These are phyloP conservation scores for Calonectria multiphialidica DNA, from an alignment of 2,329 filamentous ascomycete species.

Conservation along the genomic window DNA sequence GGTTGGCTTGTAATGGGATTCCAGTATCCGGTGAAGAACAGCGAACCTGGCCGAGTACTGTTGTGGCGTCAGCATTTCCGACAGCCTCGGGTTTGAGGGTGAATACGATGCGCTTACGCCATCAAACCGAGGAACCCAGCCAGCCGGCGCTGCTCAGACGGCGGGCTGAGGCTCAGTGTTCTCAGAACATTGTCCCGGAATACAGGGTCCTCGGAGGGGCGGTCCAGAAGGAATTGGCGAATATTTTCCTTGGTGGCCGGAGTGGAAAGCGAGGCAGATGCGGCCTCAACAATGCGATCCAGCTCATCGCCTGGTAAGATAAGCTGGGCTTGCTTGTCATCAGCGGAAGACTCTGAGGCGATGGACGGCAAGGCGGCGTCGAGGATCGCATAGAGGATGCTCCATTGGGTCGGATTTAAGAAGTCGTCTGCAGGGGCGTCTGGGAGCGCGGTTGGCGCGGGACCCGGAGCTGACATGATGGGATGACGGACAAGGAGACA, in stretches of 20 bases:
- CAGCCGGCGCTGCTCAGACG: slow-evolving; percentile 50
- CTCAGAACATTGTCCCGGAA: slow-evolving; percentile 65
- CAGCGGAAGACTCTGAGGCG: slow-evolving; percentile 53
- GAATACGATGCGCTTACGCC: slow-evolving; percentile 54
- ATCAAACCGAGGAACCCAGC: slow-evolving; percentile 54
- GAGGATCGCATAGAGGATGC: slow-evolving; percentile 64
- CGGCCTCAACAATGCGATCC: slow-evolving; percentile 55
- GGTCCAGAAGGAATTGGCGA: slow-evolving; percentile 64
- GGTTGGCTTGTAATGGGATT: slow-evolving; percentile 73
- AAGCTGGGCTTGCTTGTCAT: slow-evolving; percentile 56
- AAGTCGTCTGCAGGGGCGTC: slow-evolving; percentile 48
- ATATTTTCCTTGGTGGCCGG: slow-evolving; percentile 58
- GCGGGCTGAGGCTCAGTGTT: slow-evolving; percentile 52
- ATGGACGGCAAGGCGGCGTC: slow-evolving; percentile 73
- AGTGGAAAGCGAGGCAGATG: slow-evolving; percentile 50
- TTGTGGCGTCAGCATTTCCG: slow-evolving; percentile 2
- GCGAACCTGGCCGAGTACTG: slow-evolving; percentile 72
- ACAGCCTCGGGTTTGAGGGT: background rate
- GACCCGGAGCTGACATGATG: slow-evolving; percentile 35
- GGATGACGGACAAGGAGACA: slow-evolving; percentile 24
- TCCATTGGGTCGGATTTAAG: slow-evolving; percentile 65
- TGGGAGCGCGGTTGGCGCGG: slow-evolving; percentile 41
- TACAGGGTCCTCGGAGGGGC: slow-evolving; percentile 61
- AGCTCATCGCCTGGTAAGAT: slow-evolving; percentile 64
- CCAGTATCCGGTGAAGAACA: slow-evolving; percentile 76